Conservation (phyloP, 73 alveolate genomes). For the Uronychia binucleata region DNA sequence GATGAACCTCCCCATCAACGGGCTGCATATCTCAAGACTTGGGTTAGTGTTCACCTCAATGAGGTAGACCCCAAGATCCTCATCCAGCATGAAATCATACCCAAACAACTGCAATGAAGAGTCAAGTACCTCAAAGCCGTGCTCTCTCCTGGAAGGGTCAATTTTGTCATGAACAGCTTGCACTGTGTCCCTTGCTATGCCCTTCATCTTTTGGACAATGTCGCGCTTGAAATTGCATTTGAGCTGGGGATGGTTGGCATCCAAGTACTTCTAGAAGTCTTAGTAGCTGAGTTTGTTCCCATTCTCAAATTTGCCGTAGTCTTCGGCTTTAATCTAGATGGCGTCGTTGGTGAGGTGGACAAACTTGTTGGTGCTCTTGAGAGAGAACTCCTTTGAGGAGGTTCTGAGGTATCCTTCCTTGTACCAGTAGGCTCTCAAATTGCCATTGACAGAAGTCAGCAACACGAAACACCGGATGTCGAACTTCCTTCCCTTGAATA, state of each 20-base stretch:
- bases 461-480: conserved; percentile 82
- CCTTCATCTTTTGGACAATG: conserved; percentile 78
- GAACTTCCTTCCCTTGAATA: conserved; percentile 72
- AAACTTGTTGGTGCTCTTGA: conserved; percentile 67
- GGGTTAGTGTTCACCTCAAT: conserved; percentile 83
- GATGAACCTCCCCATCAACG: conserved; percentile 72
- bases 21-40: conserved; percentile 73
- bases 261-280: conserved; percentile 71
- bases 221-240: conserved; percentile 74
- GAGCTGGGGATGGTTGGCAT: conserved; percentile 59
- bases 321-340: conserved; percentile 73
- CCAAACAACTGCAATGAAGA: conserved; percentile 56
- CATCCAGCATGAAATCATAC: conserved; percentile 82
- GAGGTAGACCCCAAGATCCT: conserved; percentile 71
- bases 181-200: conserved; percentile 69
- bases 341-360: conserved; percentile 87
- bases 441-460: conserved; percentile 70
- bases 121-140: conserved; percentile 63
- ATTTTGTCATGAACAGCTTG: conserved; percentile 60
- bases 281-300: conserved; percentile 80
- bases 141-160: conserved; percentile 62
- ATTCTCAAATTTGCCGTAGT: conserved; percentile 82
- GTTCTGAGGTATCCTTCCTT: conserved; percentile 78
- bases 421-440: conserved; percentile 65
- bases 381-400: conserved; percentile 60